Base-by-base conservation (phyloP, 2,329 filamentous ascomycete genomes). In the Alternaria sp. region DNA sequence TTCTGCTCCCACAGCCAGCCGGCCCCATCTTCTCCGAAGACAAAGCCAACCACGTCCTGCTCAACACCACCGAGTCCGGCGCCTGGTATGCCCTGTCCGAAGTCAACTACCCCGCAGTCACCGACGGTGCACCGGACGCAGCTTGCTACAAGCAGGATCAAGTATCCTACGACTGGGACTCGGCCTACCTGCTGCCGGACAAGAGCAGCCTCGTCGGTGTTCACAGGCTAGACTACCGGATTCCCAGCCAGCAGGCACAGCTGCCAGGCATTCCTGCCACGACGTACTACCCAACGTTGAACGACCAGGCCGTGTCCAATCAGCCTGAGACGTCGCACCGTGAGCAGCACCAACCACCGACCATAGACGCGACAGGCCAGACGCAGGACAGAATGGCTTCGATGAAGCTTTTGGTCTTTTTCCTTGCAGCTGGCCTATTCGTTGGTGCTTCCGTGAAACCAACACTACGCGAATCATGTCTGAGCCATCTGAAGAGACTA, bases 71-170 rank as follows among this genome's bases (percentile, higher is more conserved):
- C 2, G 88, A 91, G 59, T 84, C 85, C n/a, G 95, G 94, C 28
- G 91, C 92, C 64, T 98, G 95, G 93, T 99, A 95, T 79, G 96
- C 94, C 30, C 86, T 98, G 81, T 97, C 95, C 1, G 95, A 96
- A 61, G 86, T 85, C 44, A 89, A 89, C 9, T 98, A 97, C 72
- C 96, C 96, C 4, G 86, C 95, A 10, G 93, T 97, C 26, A 90
- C 94, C 21, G 88, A 93, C 57, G 90, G 86, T 44, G 89, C 88
- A 5, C 82, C 84, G 23, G 81, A 83, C 66, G 88, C 89, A 9
- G 80, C 84, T 57, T 88, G 85, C 73, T 88, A 89, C 67, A 83
- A 84, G 21, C 68, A 73, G 40, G 69, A 70, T 15, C 68, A 73
- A 30, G 56, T 13, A 44, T 73, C 21, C 51, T 73, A 62, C 23